Conservation (phyloP, 371 early-diverging fungal species). For the Mortierella sp. region DNA sequence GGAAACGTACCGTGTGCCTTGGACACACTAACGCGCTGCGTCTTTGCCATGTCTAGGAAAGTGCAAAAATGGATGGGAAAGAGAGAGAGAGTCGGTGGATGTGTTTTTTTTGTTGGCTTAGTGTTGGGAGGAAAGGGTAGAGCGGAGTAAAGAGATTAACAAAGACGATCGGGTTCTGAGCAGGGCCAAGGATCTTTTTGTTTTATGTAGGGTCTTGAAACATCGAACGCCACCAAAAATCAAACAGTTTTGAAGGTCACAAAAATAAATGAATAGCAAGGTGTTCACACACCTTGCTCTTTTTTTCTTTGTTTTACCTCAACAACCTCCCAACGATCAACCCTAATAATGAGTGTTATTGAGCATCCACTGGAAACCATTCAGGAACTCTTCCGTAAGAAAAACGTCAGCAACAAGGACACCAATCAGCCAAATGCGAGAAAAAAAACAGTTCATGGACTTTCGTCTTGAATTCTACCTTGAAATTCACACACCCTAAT, state of each 20-base stretch:
- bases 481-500: not conserved
- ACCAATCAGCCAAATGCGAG: no score
- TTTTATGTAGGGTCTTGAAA: no score
- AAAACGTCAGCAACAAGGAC: not conserved
- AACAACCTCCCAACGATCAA: constrained; percentile 1
- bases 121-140: not conserved
- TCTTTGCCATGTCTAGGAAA: not conserved
- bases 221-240: no score
- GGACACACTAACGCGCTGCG: not conserved
- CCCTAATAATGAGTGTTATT: constrained; percentile 30
- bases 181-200: no score
- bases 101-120: not conserved
- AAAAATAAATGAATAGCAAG: not conserved
- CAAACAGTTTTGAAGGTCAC: no score
- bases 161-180: no score
- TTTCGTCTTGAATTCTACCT: not conserved
- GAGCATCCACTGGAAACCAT: constrained; percentile 45
- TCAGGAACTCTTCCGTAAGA: constrained; percentile 45
- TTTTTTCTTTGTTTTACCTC: not conserved
- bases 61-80: no score
- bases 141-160: not conserved
- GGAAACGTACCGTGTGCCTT: not conserved
- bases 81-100: not conserved
- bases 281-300: not conserved
- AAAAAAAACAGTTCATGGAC: no score